Percentiles rank a stretch among this genome's conserved stretches.
Conservation (phyloP, 768 basidiomycete genomes). For the Mrakia gelida region DNA sequence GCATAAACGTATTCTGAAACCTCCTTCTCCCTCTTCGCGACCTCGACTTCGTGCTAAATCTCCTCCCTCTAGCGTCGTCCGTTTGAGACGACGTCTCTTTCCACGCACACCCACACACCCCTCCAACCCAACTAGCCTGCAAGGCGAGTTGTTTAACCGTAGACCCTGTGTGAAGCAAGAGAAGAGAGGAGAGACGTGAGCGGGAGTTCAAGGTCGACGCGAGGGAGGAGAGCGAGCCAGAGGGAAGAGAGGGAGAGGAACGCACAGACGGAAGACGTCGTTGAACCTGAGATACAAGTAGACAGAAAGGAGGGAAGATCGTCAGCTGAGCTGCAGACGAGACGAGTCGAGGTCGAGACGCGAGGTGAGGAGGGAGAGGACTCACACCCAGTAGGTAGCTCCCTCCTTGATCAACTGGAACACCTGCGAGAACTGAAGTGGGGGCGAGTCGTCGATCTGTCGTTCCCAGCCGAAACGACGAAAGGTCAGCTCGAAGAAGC, state of each 20-base stretch:
- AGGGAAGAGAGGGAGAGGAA: background rate
- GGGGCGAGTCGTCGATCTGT: conserved; percentile 72
- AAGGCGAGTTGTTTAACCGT: conserved; percentile 22
- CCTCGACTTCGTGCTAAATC: background rate
- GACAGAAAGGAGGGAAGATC: background rate
- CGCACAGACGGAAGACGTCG: conserved; percentile 39
- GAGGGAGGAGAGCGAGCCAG: background rate
- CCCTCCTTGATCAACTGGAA: conserved; percentile 85
- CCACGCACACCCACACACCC: background rate
- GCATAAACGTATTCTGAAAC: background rate
- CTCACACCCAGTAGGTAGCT: conserved; percentile 68
- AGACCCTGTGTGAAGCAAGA: conserved; percentile 1
- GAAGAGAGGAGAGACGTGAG: background rate
- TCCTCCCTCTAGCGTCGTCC: no score
- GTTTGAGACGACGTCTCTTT: background rate
- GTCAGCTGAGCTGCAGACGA: background rate
- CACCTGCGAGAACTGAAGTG: conserved; percentile 84
- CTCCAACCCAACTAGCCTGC: background rate
- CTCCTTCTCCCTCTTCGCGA: background rate
- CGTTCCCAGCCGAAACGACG: background rate
- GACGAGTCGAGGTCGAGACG: background rate
- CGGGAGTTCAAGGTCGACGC: background rate
- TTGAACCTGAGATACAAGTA: conserved; percentile 44
- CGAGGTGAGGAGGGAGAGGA: background rate
- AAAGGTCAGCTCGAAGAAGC: background rate